These are phyloP conservation scores for Tolypocladium nubicola DNA, from an alignment of 2,329 filamentous ascomycete species.

Conservation along the genomic window DNA sequence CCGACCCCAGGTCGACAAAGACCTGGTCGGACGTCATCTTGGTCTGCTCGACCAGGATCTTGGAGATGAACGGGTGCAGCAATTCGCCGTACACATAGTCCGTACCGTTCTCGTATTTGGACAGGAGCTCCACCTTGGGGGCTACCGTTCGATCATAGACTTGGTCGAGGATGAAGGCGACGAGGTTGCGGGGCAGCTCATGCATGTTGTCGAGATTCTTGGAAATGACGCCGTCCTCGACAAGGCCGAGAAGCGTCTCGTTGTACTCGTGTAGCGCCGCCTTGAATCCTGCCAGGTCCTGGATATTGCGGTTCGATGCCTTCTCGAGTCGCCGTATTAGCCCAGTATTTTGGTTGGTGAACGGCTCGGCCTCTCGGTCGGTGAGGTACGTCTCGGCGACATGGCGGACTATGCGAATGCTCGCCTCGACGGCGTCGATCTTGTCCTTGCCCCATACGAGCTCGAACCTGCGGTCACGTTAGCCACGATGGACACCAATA, in stretches of 20 bases:
- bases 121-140: constrained; percentile 72
- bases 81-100: constrained; percentile 95
- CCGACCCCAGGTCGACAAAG: constrained; percentile 91
- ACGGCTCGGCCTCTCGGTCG: constrained; percentile 52
- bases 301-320: constrained; percentile 56
- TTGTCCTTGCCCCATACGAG: constrained; percentile 70
- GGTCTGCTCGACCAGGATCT: constrained; percentile 67
- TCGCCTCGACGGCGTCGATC: constrained; percentile 66
- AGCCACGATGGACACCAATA: constrained; percentile 3
- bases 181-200: constrained; percentile 58
- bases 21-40: constrained; percentile 72
- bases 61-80: constrained; percentile 70
- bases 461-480: constrained; percentile 31
- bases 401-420: constrained; percentile 57
- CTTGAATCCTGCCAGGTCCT: constrained; percentile 57
- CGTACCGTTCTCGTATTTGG: constrained; percentile 78
- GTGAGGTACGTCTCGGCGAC: constrained; percentile 71
- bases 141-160: constrained; percentile 90
- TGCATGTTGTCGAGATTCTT: constrained; percentile 61
- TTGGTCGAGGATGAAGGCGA: constrained; percentile 75
- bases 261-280: constrained; percentile 71
- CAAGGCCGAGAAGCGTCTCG: constrained; percentile 50
- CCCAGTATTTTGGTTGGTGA: constrained; percentile 63
- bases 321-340: constrained; percentile 69
- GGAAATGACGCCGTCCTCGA: constrained; percentile 60